Evolutionary conservation across 257 asterid species (phyloP).

Genomic region (Gentiana macrophylla): DNA sequence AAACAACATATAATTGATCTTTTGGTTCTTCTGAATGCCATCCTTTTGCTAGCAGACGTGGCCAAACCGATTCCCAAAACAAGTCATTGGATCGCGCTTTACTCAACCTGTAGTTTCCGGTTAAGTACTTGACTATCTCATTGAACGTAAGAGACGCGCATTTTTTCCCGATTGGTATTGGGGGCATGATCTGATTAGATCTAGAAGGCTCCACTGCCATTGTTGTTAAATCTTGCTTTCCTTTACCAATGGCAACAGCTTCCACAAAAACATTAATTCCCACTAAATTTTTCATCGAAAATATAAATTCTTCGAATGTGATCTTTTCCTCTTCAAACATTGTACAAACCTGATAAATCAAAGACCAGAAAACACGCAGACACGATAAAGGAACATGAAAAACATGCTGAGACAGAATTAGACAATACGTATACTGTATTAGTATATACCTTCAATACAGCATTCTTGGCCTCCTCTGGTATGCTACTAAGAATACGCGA

Average conservation of each 20-base stretch:
- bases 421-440: neutral
- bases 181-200: conserved; percentile 26
- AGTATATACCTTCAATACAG: conserved; percentile 43
- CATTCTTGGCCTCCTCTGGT: conserved; percentile 36
- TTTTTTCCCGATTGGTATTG: conserved; percentile 63
- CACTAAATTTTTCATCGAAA: conserved; percentile 44
- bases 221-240: conserved; percentile 48
- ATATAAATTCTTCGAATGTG: conserved; percentile 40
- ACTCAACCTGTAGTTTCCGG: conserved; percentile 71
- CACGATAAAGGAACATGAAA: neutral
- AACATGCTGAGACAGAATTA: neutral
- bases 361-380: neutral
- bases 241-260: conserved; percentile 57
- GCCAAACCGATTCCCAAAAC: conserved; percentile 97
- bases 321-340: conserved; percentile 41
- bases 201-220: conserved; percentile 41
- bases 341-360: conserved; percentile 37
- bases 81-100: conserved; percentile 68
- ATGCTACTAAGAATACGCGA: conserved; percentile 36
- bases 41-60: conserved; percentile 77
- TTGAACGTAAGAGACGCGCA: conserved; percentile 46
- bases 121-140: conserved; percentile 51
- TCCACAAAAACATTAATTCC: conserved; percentile 47
- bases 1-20: conserved; percentile 23
- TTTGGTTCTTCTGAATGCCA: conserved; percentile 74